These are phyloP conservation scores for Camelina laxa DNA, from an alignment of 345 rosid genomes.

Conservation along the genomic window DNA sequence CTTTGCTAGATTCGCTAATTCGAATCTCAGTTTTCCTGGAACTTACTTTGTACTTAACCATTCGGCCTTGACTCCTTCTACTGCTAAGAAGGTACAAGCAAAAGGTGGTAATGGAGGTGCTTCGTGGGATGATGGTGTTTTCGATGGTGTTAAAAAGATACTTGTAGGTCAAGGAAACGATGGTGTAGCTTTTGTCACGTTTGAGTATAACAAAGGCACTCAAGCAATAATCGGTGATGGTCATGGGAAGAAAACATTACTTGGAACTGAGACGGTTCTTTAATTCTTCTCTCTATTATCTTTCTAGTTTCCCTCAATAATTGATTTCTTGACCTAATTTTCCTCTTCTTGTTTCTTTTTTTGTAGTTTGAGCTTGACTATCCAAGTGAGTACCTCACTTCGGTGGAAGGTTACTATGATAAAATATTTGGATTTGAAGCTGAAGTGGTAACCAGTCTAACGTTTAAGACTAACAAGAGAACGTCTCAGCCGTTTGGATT, in stretches of 20 bases:
- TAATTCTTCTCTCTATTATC: background rate
- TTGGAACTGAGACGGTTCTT: conserved; percentile 19
- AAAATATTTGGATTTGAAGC: conserved; percentile 8
- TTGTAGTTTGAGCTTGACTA: conserved; percentile 24
- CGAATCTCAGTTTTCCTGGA: conserved; percentile 4
- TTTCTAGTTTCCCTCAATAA: background rate
- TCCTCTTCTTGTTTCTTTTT: background rate
- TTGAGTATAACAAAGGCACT: conserved; percentile 33
- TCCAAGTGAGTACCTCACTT: conserved; percentile 28
- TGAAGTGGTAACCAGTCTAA: conserved; percentile 13
- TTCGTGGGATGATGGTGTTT: conserved; percentile 37
- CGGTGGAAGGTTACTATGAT: conserved; percentile 27
- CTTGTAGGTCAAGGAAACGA: conserved; percentile 21
- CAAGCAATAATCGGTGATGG: conserved; percentile 8
- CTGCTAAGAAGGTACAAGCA: background rate
- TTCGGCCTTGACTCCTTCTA: background rate
- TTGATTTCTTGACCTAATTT: background rate
- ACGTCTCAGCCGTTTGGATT: conserved; percentile 26
- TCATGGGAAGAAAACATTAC: conserved; percentile 18
- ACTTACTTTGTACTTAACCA: background rate
- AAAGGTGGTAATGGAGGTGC: conserved; percentile 13
- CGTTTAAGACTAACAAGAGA: conserved; percentile 36
- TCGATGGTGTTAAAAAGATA: conserved; percentile 26
- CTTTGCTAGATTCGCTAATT: background rate
- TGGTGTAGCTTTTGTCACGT: conserved; percentile 13